Evolutionary conservation across 371 early-diverging fungal genomes (phyloP).

Genomic region (Lichtheimia ramosa): DNA sequence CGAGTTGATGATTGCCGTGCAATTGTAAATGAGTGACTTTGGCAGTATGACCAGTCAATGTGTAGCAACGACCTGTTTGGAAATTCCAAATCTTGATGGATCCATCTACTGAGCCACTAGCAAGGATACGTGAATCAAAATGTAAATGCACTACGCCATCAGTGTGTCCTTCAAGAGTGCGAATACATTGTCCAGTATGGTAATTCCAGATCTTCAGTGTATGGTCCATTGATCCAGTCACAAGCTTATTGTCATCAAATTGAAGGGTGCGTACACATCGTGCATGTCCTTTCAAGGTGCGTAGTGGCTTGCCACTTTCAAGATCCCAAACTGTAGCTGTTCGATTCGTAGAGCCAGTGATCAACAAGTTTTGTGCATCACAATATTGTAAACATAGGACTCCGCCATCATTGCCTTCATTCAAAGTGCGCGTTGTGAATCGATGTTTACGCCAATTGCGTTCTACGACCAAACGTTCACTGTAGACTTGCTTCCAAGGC

Average conservation of each 20-base stretch:
- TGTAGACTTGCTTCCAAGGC: constrained; percentile 84
- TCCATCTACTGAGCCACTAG: constrained; percentile 86
- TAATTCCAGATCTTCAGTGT: constrained; percentile 98
- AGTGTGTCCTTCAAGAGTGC: constrained; percentile 81
- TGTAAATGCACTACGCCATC: constrained; percentile 87
- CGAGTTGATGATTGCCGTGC: constrained; percentile 66
- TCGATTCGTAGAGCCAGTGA: constrained; percentile 83
- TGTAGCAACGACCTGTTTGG: constrained; percentile 72
- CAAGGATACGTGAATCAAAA: constrained; percentile 79
- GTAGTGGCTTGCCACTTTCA: constrained; percentile 72
- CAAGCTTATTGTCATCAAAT: constrained; percentile 80
- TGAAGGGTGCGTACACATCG: constrained; percentile 84
- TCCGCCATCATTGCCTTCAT: constrained; percentile 61
- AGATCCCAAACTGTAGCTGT: constrained; percentile 84
- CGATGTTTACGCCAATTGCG: constrained; percentile 82
- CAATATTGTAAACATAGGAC: constrained; percentile 83
- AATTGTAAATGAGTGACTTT: constrained; percentile 65
- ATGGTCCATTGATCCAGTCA: constrained; percentile 91
- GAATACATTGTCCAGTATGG: constrained; percentile 84
- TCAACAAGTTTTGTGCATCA: constrained; percentile 67
- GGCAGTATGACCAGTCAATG: constrained; percentile 68
- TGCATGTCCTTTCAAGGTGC: constrained; percentile 83
- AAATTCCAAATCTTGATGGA: constrained; percentile 93
- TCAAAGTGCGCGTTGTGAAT: constrained; percentile 31
- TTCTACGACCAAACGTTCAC: constrained; percentile 78